Percentiles rank a stretch among this genome's conserved stretches.
Evolutionary conservation across 192 early-diverging fungal species (phyloP).

Genomic region (Entomortierella beljakovae): DNA sequence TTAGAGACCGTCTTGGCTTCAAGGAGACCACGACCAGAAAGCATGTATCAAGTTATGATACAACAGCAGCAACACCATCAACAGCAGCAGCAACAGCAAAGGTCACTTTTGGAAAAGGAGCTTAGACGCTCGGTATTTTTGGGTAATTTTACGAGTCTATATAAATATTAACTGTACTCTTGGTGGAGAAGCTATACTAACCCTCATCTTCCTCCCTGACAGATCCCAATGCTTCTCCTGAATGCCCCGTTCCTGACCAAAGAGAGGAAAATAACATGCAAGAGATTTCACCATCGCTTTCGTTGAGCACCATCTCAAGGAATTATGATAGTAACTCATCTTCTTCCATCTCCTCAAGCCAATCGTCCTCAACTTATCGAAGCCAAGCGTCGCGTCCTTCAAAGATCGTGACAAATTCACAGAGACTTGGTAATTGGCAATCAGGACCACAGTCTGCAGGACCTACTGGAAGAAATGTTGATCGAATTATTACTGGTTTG

Average conservation of each 20-base stretch:
- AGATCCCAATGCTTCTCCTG: constrained; percentile 11
- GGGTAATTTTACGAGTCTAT: neutral
- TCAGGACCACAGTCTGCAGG: constrained; percentile 1
- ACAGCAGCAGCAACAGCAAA: constrained; percentile 1
- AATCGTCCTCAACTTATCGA: constrained; percentile 2
- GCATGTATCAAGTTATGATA: constrained; percentile 18
- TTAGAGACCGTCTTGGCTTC: constrained; percentile 21
- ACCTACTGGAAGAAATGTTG: neutral
- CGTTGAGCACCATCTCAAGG: neutral
- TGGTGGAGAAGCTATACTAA: neutral
- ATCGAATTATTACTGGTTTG: neutral
- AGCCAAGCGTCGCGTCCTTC: neutral
- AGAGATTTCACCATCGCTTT: neutral
- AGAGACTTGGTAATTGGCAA: neutral
- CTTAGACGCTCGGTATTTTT: neutral
- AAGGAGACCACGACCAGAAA: constrained; percentile 25
- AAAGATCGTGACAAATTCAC: neutral
- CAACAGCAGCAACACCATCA: constrained; percentile 5
- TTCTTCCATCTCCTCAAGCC: neutral
- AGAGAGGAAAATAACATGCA: neutral
- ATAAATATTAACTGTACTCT: too few species aligned
- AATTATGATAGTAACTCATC: constrained; percentile 8
- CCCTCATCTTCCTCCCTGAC: neutral
- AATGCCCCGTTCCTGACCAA: constrained; percentile 2
- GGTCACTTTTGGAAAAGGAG: neutral